Evolutionary conservation across 1,139 yeast genomes (phyloP), one percentile per base, ranked within the genome.

Genomic region (Blastobotrys arbuscula): DNA sequence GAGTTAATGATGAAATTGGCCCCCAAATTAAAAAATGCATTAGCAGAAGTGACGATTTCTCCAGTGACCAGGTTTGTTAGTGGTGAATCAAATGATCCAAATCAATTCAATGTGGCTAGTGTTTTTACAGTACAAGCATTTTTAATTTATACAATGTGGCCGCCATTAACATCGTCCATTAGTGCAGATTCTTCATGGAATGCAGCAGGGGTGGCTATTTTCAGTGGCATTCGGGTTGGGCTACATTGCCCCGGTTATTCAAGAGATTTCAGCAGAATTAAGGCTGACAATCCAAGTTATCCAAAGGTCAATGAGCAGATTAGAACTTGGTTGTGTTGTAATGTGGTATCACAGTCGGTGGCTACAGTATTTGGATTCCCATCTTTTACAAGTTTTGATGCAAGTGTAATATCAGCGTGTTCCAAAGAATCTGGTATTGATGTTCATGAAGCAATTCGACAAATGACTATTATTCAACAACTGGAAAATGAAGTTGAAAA

Each of bases 111-210:
- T 59, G 94, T 88, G 1, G 86, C 95, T 13, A 84, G 95, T n/a
- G 96, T 90, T 0, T 90, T 84, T 62, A 85, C 96, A 0, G 97
- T 90, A 1, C 98, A 92, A 64, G 97, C 97, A 0, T 84, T 90
- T 55, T 69, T 92, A 31, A 71, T 92, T 5, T 88, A 86, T 64
- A 83, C 97, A 1, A 81, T 84, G 65, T 92, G 97, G 97, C 97
- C 97, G 0, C 96, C 97, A 2, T 75, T 90, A 43, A 87, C 97
- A 0, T 88, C 97, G 0, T 87, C 97, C 0, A 74, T 92, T 44
- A 85, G 95, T 66, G 96, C 97, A 0, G 97, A 92, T 62, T 84
- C 96, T 3, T 84, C 96, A 3, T 92, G 97, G 94, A 87, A 85
- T 61, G 87, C 97, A 0, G 84, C 88, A 15, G 97, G 97, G 0